Evolutionary conservation across 257 asterid genomes (phyloP).

Genomic region (Penstemon barbatus): DNA sequence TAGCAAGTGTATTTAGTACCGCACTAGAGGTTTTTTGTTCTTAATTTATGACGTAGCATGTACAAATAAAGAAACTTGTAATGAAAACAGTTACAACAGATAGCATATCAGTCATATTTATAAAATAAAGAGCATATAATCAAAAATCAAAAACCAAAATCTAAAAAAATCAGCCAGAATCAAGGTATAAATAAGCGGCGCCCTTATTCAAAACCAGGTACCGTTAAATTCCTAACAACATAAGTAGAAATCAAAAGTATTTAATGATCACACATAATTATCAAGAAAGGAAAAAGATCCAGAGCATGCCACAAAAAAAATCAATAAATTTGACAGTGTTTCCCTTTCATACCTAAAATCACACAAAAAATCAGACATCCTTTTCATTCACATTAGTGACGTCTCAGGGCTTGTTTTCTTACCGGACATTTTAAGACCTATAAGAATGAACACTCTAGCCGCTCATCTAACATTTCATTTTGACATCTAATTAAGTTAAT

Average conservation of each 20-base stretch:
- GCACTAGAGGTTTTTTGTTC: too few relatives aligned
- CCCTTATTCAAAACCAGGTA: slow-evolving; percentile 5
- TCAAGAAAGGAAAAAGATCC: slow-evolving; percentile 2
- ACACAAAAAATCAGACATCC: slow-evolving; percentile 18
- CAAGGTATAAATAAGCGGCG: neutral
- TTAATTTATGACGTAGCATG: neutral
- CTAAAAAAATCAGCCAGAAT: neutral
- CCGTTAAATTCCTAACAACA: slow-evolving; percentile 2
- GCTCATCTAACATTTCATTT: neutral
- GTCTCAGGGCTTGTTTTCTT: slow-evolving; percentile 23
- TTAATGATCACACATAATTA: slow-evolving; percentile 5
- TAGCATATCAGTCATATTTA: neutral
- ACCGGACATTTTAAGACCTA: slow-evolving; percentile 24
- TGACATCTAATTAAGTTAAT: neutral
- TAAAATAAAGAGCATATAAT: too few relatives aligned
- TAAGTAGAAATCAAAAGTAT: slow-evolving; percentile 1
- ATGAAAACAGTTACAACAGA: slow-evolving; percentile 8
- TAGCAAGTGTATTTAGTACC: neutral
- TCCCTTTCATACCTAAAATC: slow-evolving; percentile 13
- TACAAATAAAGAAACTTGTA: slow-evolving; percentile 1
- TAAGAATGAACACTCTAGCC: slow-evolving; percentile 6
- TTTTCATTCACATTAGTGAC: slow-evolving; percentile 9
- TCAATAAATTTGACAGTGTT: slow-evolving; percentile 18
- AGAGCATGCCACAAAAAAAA: slow-evolving; percentile 3
- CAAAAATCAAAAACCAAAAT: too few relatives aligned